Conservation (phyloP, 192 early-diverging fungal species). For the Entophlyctis luteolus region DNA sequence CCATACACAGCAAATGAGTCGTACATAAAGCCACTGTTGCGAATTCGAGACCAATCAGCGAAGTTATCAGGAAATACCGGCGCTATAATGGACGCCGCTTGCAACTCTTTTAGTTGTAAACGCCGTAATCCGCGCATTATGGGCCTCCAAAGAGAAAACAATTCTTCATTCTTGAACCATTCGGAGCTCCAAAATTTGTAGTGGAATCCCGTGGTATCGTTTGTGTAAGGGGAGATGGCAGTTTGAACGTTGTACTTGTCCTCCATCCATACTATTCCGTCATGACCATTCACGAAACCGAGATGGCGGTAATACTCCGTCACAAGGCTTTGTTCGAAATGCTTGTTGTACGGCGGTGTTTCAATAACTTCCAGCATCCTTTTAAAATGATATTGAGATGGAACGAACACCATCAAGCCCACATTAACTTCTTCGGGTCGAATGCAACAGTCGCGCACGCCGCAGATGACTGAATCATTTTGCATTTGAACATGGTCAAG, state of each 20-base stretch:
- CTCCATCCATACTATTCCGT: neutral
- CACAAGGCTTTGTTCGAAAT: neutral
- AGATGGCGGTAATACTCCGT: neutral
- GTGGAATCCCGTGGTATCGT: neutral
- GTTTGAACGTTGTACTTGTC: neutral
- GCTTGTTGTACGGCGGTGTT: neutral
- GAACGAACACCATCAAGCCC: neutral
- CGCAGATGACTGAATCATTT: neutral
- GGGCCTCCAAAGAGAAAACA: neutral
- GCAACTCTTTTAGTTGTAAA: neutral
- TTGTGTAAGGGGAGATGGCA: neutral
- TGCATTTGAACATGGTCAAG: neutral
- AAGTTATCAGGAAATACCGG: neutral
- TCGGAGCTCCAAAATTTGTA: neutral
- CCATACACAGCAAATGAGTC: neutral
- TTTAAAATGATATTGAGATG: neutral
- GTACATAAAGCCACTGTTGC: neutral
- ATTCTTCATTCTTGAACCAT: neutral
- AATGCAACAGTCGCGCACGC: neutral
- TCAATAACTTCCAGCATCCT: neutral
- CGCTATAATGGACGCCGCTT: neutral
- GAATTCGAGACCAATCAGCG: neutral
- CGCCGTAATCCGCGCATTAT: neutral
- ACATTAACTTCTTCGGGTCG: neutral
- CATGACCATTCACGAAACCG: neutral